A percentile compares a stretch with the other conserved stretches of the same genome.
Evolutionary conservation across 2,329 filamentous ascomycete species (phyloP).

Genomic region (Aspergillus ruber): DNA sequence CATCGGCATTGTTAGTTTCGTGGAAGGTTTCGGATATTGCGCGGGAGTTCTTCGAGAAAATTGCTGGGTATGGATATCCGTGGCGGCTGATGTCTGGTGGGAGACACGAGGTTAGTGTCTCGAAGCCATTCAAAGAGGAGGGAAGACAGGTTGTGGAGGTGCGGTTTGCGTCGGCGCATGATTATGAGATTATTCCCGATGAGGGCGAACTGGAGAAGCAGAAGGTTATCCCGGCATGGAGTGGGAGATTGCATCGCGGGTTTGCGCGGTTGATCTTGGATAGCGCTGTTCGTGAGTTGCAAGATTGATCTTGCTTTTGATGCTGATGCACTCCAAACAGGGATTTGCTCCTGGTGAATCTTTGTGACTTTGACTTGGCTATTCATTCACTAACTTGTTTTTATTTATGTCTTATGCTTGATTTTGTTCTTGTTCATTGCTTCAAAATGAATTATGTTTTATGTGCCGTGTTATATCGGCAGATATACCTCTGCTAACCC

Average conservation of each 20-base stretch:
- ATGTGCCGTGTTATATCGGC: too few relatives aligned
- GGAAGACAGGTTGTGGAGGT: conserved; percentile 18
- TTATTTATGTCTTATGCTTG: too few relatives aligned
- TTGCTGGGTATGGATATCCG: conserved; percentile 23
- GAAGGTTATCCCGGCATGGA: conserved; percentile 20
- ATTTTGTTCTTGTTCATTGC: too few relatives aligned
- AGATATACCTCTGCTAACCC: too few relatives aligned
- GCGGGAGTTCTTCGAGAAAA: conserved; percentile 19
- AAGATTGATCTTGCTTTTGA: not conserved
- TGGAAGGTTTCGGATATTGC: conserved; percentile 14
- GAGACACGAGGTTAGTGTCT: conserved; percentile 22
- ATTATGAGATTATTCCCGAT: conserved; percentile 17
- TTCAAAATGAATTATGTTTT: too few relatives aligned
- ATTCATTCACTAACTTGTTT: too few relatives aligned
- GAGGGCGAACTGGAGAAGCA: conserved; percentile 14
- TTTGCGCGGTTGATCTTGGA: conserved; percentile 21
- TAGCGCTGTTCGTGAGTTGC: conserved; percentile 15
- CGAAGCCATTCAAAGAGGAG: conserved; percentile 12
- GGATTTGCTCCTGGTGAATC: not conserved
- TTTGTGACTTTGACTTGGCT: not conserved
- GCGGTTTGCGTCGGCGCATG: conserved; percentile 20
- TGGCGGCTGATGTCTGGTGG: conserved; percentile 22
- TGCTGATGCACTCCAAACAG: too few relatives aligned
- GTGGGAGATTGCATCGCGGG: conserved; percentile 17
- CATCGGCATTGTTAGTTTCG: conserved; percentile 13